These are phyloP conservation scores for Diospyros lotus DNA, from an alignment of 148 eudicot genomes.

Conservation along the genomic window DNA sequence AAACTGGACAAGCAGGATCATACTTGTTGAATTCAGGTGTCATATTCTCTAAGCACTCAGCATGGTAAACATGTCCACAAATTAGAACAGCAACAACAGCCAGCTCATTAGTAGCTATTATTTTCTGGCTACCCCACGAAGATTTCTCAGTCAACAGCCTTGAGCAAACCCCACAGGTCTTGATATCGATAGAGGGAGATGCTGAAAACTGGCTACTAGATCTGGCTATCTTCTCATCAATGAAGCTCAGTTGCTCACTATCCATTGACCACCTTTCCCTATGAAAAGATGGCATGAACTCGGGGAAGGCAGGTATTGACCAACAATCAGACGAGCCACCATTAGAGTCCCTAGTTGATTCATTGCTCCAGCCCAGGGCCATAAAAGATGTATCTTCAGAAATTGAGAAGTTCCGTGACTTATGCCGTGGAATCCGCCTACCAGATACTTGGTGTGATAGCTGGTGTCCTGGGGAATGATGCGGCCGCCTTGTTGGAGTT, in stretches of 20 bases:
- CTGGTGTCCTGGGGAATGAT: conserved; percentile 47
- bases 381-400: conserved; percentile 44
- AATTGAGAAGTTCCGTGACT: conserved; percentile 59
- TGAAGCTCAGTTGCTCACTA: conserved; percentile 48
- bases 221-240: conserved; percentile 37
- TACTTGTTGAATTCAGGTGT: conserved; percentile 67
- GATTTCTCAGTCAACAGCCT: conserved; percentile 65
- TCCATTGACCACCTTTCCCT: conserved; percentile 73
- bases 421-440: conserved; percentile 54
- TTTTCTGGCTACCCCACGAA: conserved; percentile 57
- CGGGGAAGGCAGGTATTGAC: conserved; percentile 58
- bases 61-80: conserved; percentile 83
- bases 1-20: conserved; percentile 82
- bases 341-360: conserved; percentile 60
- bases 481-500: conserved; percentile 52
- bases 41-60: conserved; percentile 78
- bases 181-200: conserved; percentile 40
- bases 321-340: conserved; percentile 32
- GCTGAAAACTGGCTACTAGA: conserved; percentile 35
- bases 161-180: conserved; percentile 69
- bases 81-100: conserved; percentile 65
- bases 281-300: conserved; percentile 48
- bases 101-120: conserved; percentile 51
- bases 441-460: conserved; percentile 57
- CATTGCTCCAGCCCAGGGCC: conserved; percentile 52